Evolutionary conservation across 2,329 filamentous ascomycete species (phyloP).

Genomic region (Fusarium agapanthi): DNA sequence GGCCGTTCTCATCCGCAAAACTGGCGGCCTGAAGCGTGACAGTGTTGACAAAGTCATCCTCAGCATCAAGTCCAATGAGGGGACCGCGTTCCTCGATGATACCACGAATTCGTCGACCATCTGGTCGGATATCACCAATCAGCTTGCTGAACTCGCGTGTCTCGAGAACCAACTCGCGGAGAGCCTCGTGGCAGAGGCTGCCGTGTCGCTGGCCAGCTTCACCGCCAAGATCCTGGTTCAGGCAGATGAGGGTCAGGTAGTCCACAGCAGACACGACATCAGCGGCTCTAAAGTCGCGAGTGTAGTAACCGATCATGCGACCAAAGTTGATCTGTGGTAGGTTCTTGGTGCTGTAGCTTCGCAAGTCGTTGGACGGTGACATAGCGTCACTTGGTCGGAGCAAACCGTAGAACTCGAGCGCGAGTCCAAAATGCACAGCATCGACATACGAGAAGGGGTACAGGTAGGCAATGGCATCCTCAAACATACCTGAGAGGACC

Average conservation of each 20-base stretch:
- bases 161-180: constrained; percentile 95
- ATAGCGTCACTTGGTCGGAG: constrained; percentile 86
- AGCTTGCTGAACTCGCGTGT: constrained; percentile 94
- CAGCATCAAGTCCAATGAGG: constrained; percentile 81
- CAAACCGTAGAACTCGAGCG: constrained; percentile 87
- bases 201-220: constrained; percentile 80
- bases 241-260: constrained; percentile 89
- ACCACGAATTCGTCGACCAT: constrained; percentile 86
- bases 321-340: constrained; percentile 92
- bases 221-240: constrained; percentile 84
- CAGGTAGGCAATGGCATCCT: constrained; percentile 89
- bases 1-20: constrained; percentile 92
- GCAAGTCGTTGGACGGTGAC: constrained; percentile 74
- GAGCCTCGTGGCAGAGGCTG: constrained; percentile 86
- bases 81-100: constrained; percentile 85
- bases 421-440: constrained; percentile 93
- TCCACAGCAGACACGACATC: constrained; percentile 91
- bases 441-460: constrained; percentile 93
- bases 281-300: constrained; percentile 91
- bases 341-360: constrained; percentile 72
- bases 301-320: constrained; percentile 93
- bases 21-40: constrained; percentile 93
- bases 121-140: constrained; percentile 87
- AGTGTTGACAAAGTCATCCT: constrained; percentile 87
- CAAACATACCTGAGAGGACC: constrained; percentile 89